Conservation (phyloP, 106 monocot genomes). For the Dendrobium catenatum region DNA sequence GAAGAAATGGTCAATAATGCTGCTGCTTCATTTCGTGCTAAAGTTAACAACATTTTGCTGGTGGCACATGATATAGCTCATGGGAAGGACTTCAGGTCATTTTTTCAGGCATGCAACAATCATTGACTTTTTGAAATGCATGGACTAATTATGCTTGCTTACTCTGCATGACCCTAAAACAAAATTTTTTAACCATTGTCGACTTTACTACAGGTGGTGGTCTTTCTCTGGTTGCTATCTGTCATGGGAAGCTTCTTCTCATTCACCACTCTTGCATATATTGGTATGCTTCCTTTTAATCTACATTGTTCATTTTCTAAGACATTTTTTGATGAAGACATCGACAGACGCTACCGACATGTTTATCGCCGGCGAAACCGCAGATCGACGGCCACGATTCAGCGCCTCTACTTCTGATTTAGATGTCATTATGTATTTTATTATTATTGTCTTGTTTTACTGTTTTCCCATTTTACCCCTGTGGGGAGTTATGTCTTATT, state of each 20-base stretch:
- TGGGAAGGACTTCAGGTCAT: conserved; percentile 84
- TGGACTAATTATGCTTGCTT: background rate
- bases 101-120: conserved; percentile 57
- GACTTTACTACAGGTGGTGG: conserved; percentile 40
- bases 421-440: too few relatives aligned
- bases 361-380: too few relatives aligned
- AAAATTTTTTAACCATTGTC: too few relatives aligned
- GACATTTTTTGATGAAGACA: background rate
- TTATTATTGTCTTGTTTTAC: too few relatives aligned
- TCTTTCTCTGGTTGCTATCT: conserved; percentile 87
- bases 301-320: background rate
- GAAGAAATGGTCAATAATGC: conserved; percentile 97
- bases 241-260: conserved; percentile 76
- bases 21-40: conserved; percentile 90
- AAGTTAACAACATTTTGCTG: conserved; percentile 76
- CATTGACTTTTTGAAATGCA: conserved; percentile 2
- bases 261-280: conserved; percentile 77
- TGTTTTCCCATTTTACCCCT: too few relatives aligned
- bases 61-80: conserved; percentile 96
- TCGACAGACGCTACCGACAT: too few relatives aligned
- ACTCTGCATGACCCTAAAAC: background rate
- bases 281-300: conserved; percentile 38
- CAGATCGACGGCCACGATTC: too few relatives aligned
- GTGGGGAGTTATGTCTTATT: too few relatives aligned
- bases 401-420: too few relatives aligned